phyloP scores from a whole-genome alignment of 495 filamentous ascomycete species.

The Parachaetomium inaequale region DNA sequence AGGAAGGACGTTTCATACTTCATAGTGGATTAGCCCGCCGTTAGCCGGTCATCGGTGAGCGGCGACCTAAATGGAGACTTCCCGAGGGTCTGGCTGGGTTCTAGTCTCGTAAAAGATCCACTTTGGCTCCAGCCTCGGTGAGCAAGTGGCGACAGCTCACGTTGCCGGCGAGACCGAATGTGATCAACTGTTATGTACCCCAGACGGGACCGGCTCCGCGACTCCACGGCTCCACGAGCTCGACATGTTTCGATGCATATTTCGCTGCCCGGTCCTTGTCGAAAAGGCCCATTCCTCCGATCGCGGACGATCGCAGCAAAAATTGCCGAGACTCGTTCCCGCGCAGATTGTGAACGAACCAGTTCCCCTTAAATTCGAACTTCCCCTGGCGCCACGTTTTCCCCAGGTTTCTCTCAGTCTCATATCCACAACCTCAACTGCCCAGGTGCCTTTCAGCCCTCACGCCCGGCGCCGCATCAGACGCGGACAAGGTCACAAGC shows the following conservation, averaged over 20 bases:
- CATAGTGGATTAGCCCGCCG: constrained; percentile 1
- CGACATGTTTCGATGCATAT: neutral
- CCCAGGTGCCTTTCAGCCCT: constrained; percentile 1
- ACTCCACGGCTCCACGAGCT: constrained; percentile 4
- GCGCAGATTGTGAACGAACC: constrained; percentile 4
- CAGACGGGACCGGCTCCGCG: constrained; percentile 11
- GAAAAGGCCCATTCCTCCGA: constrained; percentile 5
- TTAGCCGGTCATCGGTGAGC: constrained; percentile 13
- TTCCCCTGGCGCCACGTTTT: neutral
- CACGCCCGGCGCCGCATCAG: constrained; percentile 3
- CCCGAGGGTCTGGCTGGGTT: constrained; percentile 7
- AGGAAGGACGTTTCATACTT: too few species aligned
- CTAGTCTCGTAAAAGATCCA: constrained; percentile 13
- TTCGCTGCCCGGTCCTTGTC: constrained; percentile 1
- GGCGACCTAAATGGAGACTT: neutral
- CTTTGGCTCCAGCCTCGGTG: constrained; percentile 6
- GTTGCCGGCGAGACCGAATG: neutral
- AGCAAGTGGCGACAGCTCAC: constrained; percentile 8
- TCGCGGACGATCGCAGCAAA: constrained; percentile 6
- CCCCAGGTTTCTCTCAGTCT: constrained; percentile 5
- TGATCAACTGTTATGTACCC: constrained; percentile 3
- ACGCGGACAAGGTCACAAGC: neutral
- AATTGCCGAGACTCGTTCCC: constrained; percentile 1
- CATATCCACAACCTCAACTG: neutral
- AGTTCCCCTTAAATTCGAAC: neutral